Conservation (phyloP, 768 basidiomycete genomes). For the Ramaria sp. region DNA sequence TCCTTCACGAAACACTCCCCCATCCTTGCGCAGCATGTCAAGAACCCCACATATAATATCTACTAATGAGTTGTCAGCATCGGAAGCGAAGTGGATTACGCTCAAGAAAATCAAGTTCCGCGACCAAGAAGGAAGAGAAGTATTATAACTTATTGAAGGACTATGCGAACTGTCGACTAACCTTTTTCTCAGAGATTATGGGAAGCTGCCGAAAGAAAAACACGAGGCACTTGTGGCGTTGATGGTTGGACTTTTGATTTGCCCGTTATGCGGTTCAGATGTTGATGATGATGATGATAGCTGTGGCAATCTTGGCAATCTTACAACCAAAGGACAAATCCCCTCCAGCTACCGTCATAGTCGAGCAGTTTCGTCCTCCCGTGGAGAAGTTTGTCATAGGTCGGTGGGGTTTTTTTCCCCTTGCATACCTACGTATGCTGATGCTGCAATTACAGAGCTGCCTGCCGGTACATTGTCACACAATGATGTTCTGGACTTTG, state of each 20-base stretch:
- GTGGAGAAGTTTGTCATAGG: constrained; percentile 69
- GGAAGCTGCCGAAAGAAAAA: constrained; percentile 83
- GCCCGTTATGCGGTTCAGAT: neutral
- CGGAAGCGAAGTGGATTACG: constrained; percentile 70
- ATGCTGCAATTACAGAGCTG: constrained; percentile 30
- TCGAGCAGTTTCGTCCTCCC: constrained; percentile 90
- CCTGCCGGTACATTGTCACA: constrained; percentile 35
- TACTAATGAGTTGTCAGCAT: constrained; percentile 35
- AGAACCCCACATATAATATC: constrained; percentile 41
- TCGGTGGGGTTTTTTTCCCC: constrained; percentile 16
- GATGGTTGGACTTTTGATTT: constrained; percentile 48
- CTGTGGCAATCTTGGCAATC: constrained; percentile 76
- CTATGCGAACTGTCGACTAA: constrained; percentile 3
- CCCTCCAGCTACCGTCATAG: constrained; percentile 66
- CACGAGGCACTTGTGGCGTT: constrained; percentile 61
- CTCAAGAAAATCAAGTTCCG: constrained; percentile 72
- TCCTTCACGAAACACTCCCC: neutral
- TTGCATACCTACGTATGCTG: constrained; percentile 1
- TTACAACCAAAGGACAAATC: constrained; percentile 62
- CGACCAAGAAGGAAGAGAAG: constrained; percentile 70
- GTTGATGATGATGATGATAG: constrained; percentile 26
- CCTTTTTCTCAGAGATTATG: constrained; percentile 50
- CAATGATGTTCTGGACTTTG: neutral
- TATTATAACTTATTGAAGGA: constrained; percentile 17
- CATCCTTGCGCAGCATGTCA: constrained; percentile 4